These are phyloP conservation scores for Polychaeton citri DNA, from an alignment of 2,329 filamentous ascomycete genomes.

Conservation along the genomic window DNA sequence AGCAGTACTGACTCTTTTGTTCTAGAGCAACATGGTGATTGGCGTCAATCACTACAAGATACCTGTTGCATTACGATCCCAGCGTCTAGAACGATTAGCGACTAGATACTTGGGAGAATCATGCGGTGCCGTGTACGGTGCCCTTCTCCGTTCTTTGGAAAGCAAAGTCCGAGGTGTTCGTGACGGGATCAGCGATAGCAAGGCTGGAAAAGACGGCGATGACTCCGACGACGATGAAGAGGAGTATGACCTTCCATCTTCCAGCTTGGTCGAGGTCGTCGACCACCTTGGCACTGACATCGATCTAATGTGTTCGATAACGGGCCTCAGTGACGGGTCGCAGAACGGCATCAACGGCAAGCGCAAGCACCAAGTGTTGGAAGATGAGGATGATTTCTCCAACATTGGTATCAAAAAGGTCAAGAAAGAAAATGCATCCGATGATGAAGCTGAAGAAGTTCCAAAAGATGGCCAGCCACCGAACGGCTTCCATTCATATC, in stretches of 20 bases:
- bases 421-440: constrained; percentile 12
- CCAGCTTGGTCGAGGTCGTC: constrained; percentile 3
- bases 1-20: too few species aligned
- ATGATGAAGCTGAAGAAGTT: constrained; percentile 9
- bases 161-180: constrained; percentile 51
- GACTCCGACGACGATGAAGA: constrained; percentile 15
- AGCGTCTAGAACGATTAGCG: constrained; percentile 60
- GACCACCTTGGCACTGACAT: constrained; percentile 3
- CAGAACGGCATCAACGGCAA: not conserved
- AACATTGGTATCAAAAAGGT: constrained; percentile 16
- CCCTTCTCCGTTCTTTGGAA: constrained; percentile 58
- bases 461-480: constrained; percentile 3
- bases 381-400: constrained; percentile 10
- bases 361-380: not conserved
- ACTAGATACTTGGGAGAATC: constrained; percentile 56
- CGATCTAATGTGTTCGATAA: constrained; percentile 1
- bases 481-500: constrained; percentile 13
- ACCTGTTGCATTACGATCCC: constrained; percentile 67
- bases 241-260: constrained; percentile 4
- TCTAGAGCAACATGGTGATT: constrained; percentile 57
- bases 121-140: constrained; percentile 66
- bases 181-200: constrained; percentile 14
- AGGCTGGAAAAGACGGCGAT: constrained; percentile 8
- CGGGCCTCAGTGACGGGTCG: not conserved
- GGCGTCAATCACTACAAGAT: constrained; percentile 78